Evolutionary conservation across 805 yeast species (phyloP).

Genomic region (Yamadazyma sp.): DNA sequence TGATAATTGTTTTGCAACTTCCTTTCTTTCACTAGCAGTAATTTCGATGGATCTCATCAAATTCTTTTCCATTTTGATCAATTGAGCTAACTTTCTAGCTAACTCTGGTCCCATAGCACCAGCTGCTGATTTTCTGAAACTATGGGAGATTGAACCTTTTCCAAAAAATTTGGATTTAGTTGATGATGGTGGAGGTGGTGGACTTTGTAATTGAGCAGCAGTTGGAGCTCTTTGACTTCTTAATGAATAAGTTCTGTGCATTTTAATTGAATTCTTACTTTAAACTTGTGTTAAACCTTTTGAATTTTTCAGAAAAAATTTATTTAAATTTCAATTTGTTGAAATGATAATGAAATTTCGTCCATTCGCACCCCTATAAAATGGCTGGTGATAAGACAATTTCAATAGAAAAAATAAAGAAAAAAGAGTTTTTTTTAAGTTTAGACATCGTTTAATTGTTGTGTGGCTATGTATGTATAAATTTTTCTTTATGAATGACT

Average conservation of each 20-base stretch:
- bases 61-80: conserved; percentile 95
- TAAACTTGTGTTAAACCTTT: neutral
- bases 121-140: conserved; percentile 79
- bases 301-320: too few relatives aligned
- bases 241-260: conserved; percentile 85
- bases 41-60: conserved; percentile 91
- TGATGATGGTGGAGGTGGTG: conserved; percentile 78
- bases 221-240: conserved; percentile 80
- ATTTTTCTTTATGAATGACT: too few relatives aligned
- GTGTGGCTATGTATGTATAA: too few relatives aligned
- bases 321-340: too few relatives aligned
- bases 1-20: conserved; percentile 95
- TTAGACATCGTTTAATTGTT: too few relatives aligned
- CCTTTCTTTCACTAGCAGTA: conserved; percentile 90
- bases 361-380: neutral
- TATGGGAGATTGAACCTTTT: conserved; percentile 62
- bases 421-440: too few relatives aligned
- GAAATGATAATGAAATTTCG: neutral
- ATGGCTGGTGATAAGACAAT: too few relatives aligned
- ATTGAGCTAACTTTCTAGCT: conserved; percentile 84
- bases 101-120: conserved; percentile 94
- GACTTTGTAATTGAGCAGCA: conserved; percentile 74
- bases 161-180: conserved; percentile 76
- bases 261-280: conserved; percentile 18
- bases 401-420: too few relatives aligned